Evolutionary conservation across 2,329 filamentous ascomycete species (phyloP), one percentile per base, ranked within the genome.

Genomic region (Aspergillus phoenicis): DNA sequence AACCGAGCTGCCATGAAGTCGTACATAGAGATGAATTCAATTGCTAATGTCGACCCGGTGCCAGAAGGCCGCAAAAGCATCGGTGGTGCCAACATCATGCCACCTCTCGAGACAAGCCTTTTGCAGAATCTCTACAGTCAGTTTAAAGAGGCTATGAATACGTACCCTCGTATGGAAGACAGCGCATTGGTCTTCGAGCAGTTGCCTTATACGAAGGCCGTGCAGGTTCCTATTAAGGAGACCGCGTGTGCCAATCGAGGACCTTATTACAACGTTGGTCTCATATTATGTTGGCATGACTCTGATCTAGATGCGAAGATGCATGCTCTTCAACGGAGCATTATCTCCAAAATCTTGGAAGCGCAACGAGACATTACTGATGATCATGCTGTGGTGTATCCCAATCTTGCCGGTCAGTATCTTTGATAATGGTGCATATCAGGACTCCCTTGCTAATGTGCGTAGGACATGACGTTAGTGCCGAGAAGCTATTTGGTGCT

Each of bases 331-430:
- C 41, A 52, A 4, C 28, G 57, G 13, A 20, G 3, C 2, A 47
- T 59, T 10, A 47, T 62, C 15, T 24, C 36, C 4, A 51, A 36
- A n/a, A 59, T 63, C 8, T 7, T 28, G 24, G 15, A 22, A 7
- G 11, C n/a, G 7, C 36, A 53, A 2, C 58, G 2, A 4, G 48
- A 11, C 13, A 28, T 28, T 8, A 26, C 24, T 2, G 48, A 52
- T 7, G 47, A 59, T 2, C 26, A 43, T 6, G 57, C 52, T 3
- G 33, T 28, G 2, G 47, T 48, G 0, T 55, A 62, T 48, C 36
- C 62, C 2, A 64, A 64, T 39, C 59, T 54, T 47, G 62, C 62
- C 3, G 59, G 62, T 61, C 36, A 54, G 61, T 58, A 2, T 1
- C 20, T 4, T 26, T 4, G 5, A 41, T 24, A 20, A 24, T 11